A percentile compares a stretch with the other conserved stretches of the same genome.
Evolutionary conservation across 1,284 basidiomycete genomes (phyloP).

Genomic region (Austroboletus rostrupii): DNA sequence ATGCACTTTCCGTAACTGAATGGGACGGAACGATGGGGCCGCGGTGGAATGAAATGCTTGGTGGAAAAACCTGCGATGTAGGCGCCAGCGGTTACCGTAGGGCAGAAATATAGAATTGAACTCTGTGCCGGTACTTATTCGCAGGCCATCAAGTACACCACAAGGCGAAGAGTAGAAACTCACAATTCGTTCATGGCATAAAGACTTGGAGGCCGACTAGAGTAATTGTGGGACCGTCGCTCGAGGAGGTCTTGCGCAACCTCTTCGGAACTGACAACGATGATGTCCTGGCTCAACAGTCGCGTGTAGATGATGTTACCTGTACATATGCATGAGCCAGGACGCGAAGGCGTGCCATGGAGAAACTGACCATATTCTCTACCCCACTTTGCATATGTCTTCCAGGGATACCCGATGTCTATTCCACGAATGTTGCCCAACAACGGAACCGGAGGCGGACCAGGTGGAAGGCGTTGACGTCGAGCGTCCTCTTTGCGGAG

Average conservation of each 20-base stretch:
- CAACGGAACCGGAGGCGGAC: conserved; percentile 11
- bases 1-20: conserved; percentile 20
- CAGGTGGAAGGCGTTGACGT: background rate
- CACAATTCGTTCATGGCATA: conserved; percentile 19
- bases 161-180: background rate
- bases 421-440: conserved; percentile 21
- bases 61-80: conserved; percentile 27
- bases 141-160: background rate
- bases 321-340: background rate
- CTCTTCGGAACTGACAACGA: conserved; percentile 25
- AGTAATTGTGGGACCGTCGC: conserved; percentile 21
- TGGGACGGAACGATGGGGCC: conserved; percentile 17
- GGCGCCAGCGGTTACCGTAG: conserved; percentile 25
- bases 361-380: conserved; percentile 18
- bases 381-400: conserved; percentile 21
- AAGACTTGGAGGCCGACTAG: conserved; percentile 17
- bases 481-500: conserved; percentile 13
- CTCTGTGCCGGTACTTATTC: conserved; percentile 20
- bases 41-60: conserved; percentile 21
- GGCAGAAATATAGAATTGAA: conserved; percentile 21
- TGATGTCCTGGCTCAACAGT: conserved; percentile 14
- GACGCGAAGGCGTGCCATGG: background rate
- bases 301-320: conserved; percentile 21
- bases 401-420: conserved; percentile 20
- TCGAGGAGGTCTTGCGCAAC: no score